Base-by-base conservation (phyloP, 2,329 filamentous ascomycete species). In the Amauroascus niger region DNA sequence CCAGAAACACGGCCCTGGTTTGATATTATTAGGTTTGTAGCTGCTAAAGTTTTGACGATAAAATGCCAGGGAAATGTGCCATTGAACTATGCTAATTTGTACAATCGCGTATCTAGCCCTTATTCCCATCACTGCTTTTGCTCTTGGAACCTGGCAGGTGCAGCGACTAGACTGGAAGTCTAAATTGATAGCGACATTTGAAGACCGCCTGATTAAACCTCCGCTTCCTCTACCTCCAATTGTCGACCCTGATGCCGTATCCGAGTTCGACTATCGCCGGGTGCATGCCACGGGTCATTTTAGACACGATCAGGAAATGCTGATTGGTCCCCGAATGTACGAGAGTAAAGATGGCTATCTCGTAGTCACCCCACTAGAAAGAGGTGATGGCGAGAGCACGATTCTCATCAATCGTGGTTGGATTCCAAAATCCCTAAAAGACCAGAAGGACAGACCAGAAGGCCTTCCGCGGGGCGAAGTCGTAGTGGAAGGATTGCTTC, bases 121-220 rank as follows among this genome's bases (percentile, higher is more conserved):
- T 50, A 97, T 98, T 63, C 93, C 93, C 47, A 71, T 95, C 56
- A 96, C 90, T 1, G 88, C 93, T 9, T 95, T 98, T 69, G 75
- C 77, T 52, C 82, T 98, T 14, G 93, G 93, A 28, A 88, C 88
- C 59, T 98, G 93, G 93, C 93, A 98, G 69, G 87, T 98, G 52
- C 82, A 95, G 68, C 86, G 93, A 9, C 80, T 98, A 1, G 82
- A 84, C 55, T 95, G 91, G 90, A 98, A 98, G 69, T 89, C 88
- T 3, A 86, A 95, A 44, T 77, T 98, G 11, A 83, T 98, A 57
- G 88, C 91, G 56, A 88, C 85, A 62, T 88, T 87, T 69, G 93
- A 97, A 72, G 90, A 98, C 74, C 86, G 91, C 4, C 79, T 98
- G 33, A 79, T 95, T 39, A 87, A 87, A 54, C 79, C 85, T 16